Evolutionary conservation across 768 basidiomycete genomes (phyloP), one percentile per base, ranked within the genome.

Genomic region (Cyathus striatus): DNA sequence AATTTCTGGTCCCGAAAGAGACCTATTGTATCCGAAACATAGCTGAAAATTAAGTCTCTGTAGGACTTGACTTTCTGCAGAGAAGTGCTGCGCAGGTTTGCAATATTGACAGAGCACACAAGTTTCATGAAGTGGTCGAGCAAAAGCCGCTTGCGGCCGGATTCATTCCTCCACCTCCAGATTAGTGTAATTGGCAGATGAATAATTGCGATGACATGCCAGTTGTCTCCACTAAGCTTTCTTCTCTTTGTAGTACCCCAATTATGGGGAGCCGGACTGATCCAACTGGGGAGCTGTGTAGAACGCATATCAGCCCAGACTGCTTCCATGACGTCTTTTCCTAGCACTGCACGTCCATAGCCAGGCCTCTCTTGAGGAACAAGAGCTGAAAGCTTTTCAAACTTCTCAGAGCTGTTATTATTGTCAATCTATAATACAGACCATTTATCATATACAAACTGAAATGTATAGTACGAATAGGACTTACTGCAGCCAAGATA

Each of bases 221-320:
- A 60, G n/a, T 59, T 49, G 39, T 61, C 49, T 5, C 61, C 61
- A 27, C 51, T 64, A 4, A 69, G 54, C 38, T 64, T 64, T 0
- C 66, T 64, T 4, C 52, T 51, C 1, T 47, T 22, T 0, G 56
- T 32, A 2, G 59, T 62, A 0, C 64, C 64, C 57, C 63, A 62
- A 32, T 62, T 53, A 1, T n/a, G 40, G 2, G 68, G 66, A 1
- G 57, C 61, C 4, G 42, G 42, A 0, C 44, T 49, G 3, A 68
- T 47, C 63, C 66, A 68, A 0, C 49, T 51, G 0, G 63, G 66
- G 2, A 64, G 49, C 18, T 35, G 37, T 0, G 60, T 64, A 4
- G 24, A 41, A 5, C 25, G 24, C 59, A 65, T 67, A 48, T 65
- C 61, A 4, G n/a, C 23, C 53, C 61, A 61, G 6, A 65, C 36